A percentile compares a stretch with the other conserved stretches of the same genome.
Conservation (phyloP, 257 asterid genomes). For the Solanum ahanhuiri region DNA sequence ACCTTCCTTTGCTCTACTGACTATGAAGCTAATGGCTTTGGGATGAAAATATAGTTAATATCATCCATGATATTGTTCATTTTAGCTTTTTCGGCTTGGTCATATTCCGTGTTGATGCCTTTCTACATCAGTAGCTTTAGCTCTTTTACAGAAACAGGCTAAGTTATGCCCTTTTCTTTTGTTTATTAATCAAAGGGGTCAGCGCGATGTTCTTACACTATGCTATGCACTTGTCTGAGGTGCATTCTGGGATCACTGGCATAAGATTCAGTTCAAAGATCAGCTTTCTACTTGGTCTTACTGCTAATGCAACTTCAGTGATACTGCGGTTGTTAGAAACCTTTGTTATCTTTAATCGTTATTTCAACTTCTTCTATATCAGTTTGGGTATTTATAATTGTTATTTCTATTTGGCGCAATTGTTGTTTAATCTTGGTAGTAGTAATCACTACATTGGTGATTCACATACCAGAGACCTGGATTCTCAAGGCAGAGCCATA, state of each 20-base stretch:
- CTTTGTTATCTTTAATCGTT: neutral
- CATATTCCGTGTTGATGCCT: neutral
- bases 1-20: too few species aligned
- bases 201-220: neutral
- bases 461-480: neutral
- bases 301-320: neutral
- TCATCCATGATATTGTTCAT: neutral
- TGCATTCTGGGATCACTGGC: neutral
- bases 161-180: neutral
- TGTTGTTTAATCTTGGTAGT: neutral
- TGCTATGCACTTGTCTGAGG: neutral
- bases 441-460: neutral
- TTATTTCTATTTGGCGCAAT: neutral
- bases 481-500: neutral
- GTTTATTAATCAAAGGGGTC: neutral
- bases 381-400: neutral
- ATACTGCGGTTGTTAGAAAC: neutral
- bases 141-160: neutral
- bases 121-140: neutral
- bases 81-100: neutral
- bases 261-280: neutral
- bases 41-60: neutral
- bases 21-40: too few species aligned
- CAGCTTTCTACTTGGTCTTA: neutral
- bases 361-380: neutral